Evolutionary conservation across 768 basidiomycete genomes (phyloP).

Genomic region (Megacollybia marginata): DNA sequence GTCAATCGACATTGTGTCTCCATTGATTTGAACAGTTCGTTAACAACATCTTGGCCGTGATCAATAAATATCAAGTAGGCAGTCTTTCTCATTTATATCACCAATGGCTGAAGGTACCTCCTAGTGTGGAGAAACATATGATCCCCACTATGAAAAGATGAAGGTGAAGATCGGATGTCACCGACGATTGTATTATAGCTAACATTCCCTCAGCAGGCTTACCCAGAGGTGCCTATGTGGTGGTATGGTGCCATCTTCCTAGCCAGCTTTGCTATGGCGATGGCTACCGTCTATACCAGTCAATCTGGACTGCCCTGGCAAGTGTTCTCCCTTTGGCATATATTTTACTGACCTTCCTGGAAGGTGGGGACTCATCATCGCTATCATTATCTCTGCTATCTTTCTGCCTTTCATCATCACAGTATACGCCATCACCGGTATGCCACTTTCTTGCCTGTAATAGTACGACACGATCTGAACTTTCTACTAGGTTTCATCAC

Average conservation of each 20-base stretch:
- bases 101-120: constrained; percentile 6
- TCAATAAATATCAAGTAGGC: constrained; percentile 33
- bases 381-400: constrained; percentile 41
- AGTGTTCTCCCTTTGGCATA: constrained; percentile 5
- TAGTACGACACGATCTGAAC: constrained; percentile 32
- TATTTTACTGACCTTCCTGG: constrained; percentile 1
- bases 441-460: constrained; percentile 16
- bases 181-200: constrained; percentile 11
- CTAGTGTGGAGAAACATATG: constrained; percentile 29
- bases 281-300: constrained; percentile 47
- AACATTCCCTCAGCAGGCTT: constrained; percentile 9
- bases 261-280: constrained; percentile 40
- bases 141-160: constrained; percentile 56
- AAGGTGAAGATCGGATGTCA: constrained; percentile 19
- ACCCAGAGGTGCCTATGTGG: constrained; percentile 38
- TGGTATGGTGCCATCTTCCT: constrained; percentile 41
- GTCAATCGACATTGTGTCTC: too few relatives aligned
- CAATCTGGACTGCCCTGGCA: constrained; percentile 51
- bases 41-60: constrained; percentile 34
- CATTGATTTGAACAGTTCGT: too few relatives aligned
- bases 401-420: constrained; percentile 49
- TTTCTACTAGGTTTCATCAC: constrained; percentile 26
- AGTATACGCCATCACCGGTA: constrained; percentile 44
- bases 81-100: neutral
- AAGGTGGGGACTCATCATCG: constrained; percentile 47